Evolutionary conservation across 805 yeast genomes (phyloP), one percentile per base, ranked within the genome.

Genomic region (Kurtzmaniella fragi): DNA sequence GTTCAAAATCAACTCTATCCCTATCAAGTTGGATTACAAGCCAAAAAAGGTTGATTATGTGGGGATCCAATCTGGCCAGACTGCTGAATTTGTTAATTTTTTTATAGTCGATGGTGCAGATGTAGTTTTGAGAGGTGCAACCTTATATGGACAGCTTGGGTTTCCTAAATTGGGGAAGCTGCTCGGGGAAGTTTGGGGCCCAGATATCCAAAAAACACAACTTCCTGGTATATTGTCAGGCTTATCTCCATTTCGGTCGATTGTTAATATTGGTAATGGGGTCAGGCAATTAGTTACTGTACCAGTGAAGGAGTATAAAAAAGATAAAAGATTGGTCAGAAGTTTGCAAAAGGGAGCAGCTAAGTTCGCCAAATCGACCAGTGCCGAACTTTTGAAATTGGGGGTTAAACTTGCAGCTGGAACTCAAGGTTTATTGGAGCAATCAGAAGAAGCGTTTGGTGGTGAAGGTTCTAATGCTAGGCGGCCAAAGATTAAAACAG

Each of bases 401-500:
- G 95, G 96, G 1, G 91, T 85, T 0, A 87, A 84, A 49, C 54
- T 90, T 23, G 90, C 95, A 1, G 82, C 89, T 8, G 96, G 97
- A 0, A 85, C 96, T 0, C 97, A 89, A 52, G 78, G 81, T 0
- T 59, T 86, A 2, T 59, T 90, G 32, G 96, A 89, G 49, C 78
- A 75, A 38, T 81, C 95, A 0, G 97, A 89, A 54, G 84, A 81
- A 47, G 72, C 77, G 6, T 62, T 87, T 30, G 95, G 93, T 6
- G 95, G 95, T 0, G 70, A 70, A 45, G 93, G 91, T 0, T 60
- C 81, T 0, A 57, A 73, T 3, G 76, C 75, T 9, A 59, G 82
- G 46, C 42, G 51, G 9, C 53, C 49, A 9, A 42, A 42, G 23
- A 38, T 28, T 41, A 49, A 30, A 39, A 33, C 15, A 12, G 26